Conservation (phyloP, 179 eudicot species). For the Silene vulgaris region DNA sequence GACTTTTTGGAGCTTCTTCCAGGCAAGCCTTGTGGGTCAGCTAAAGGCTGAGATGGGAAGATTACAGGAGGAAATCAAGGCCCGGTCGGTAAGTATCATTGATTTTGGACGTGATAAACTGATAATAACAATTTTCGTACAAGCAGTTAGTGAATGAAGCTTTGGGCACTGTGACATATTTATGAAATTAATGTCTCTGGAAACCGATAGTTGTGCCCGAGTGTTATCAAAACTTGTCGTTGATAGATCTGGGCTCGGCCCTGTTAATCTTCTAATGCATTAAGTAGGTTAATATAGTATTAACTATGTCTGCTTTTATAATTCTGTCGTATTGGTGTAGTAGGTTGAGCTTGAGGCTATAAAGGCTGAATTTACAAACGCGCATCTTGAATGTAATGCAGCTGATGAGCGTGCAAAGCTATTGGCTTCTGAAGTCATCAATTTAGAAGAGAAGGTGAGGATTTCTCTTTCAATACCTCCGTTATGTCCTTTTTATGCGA, state of each 20-base stretch:
- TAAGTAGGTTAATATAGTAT: slow-evolving; percentile 6
- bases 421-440: slow-evolving; percentile 96
- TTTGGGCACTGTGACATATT: not conserved
- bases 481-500: not conserved
- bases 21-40: slow-evolving; percentile 78
- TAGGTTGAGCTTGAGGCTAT: slow-evolving; percentile 88
- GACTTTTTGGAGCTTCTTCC: slow-evolving; percentile 16
- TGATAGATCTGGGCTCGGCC: not conserved
- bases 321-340: slow-evolving; percentile 35
- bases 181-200: not conserved
- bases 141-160: not conserved
- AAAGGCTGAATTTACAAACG: slow-evolving; percentile 70
- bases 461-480: not conserved
- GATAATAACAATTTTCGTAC: not conserved
- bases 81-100: slow-evolving; percentile 60
- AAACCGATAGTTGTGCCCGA: not conserved
- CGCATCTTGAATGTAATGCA: slow-evolving; percentile 86
- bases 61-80: slow-evolving; percentile 70
- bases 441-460: slow-evolving; percentile 88
- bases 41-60: slow-evolving; percentile 70
- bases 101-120: slow-evolving; percentile 3
- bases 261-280: not conserved
- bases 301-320: slow-evolving; percentile 23
- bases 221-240: not conserved
- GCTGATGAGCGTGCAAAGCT: slow-evolving; percentile 97